Evolutionary conservation across 495 filamentous ascomycete genomes (phyloP).

Genomic region (Hypoxylon crocopeplum): DNA sequence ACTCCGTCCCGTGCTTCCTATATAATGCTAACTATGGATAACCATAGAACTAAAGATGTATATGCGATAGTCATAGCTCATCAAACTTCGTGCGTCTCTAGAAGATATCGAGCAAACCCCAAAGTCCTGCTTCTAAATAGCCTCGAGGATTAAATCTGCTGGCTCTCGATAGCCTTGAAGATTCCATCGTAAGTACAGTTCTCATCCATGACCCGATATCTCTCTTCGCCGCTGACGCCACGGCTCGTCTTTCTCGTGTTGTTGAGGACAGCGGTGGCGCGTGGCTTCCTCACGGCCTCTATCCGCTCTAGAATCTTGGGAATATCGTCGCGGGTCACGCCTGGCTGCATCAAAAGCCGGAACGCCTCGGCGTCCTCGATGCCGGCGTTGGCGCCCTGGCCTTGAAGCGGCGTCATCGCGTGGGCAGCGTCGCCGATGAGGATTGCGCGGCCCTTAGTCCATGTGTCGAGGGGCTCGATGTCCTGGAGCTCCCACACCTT

Average conservation of each 20-base stretch:
- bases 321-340: conserved; percentile 25
- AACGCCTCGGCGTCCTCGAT: conserved; percentile 50
- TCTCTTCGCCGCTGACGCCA: conserved; percentile 16
- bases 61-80: conserved; percentile 11
- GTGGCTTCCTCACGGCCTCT: conserved; percentile 15
- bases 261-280: conserved; percentile 11
- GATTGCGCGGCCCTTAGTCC: conserved; percentile 44
- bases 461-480: conserved; percentile 47
- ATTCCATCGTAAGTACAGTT: conserved; percentile 32
- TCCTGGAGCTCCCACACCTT: conserved; percentile 55
- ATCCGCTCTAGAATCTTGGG: conserved; percentile 22
- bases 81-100: background rate
- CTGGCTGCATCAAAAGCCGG: conserved; percentile 25
- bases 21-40: background rate
- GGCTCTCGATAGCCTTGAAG: conserved; percentile 13
- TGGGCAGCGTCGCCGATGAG: too few species aligned
- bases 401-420: conserved; percentile 49
- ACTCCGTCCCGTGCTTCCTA: conserved; percentile 16
- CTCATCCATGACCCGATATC: conserved; percentile 21
- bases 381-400: conserved; percentile 45
- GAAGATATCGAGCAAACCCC: background rate
- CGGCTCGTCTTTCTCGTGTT: conserved; percentile 24
- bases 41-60: background rate
- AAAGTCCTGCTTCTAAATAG: background rate
- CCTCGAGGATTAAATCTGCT: too few species aligned